Conservation (phyloP, 495 filamentous ascomycete species). For the Tuber brumale region DNA sequence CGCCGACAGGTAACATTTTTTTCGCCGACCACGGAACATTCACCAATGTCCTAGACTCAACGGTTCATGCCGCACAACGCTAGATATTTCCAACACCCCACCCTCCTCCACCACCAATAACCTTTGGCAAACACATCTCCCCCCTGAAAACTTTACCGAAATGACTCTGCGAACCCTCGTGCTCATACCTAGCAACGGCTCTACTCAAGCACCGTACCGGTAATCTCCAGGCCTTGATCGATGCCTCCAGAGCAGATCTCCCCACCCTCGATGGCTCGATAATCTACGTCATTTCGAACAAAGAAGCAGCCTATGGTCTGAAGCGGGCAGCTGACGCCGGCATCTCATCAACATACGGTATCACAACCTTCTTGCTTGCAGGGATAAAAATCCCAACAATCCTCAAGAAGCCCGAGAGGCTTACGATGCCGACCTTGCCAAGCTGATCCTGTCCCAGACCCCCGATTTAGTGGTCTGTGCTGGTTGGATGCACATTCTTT, state of each 20-base stretch:
- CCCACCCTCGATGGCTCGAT: constrained; percentile 58
- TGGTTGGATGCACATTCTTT: constrained; percentile 70
- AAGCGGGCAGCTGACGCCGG: constrained; percentile 60
- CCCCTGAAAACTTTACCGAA: neutral
- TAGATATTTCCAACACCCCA: no score
- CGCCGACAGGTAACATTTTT: no score
- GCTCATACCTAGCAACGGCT: constrained; percentile 72
- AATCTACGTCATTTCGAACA: constrained; percentile 73
- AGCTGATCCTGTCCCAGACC: constrained; percentile 54
- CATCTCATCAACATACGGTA: constrained; percentile 78
- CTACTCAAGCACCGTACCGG: no score
- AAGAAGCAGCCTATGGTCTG: constrained; percentile 70
- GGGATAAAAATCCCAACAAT: constrained; percentile 49
- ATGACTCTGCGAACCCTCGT: constrained; percentile 49
- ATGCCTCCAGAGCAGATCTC: constrained; percentile 50
- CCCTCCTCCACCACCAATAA: neutral
- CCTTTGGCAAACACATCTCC: neutral
- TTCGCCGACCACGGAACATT: no score
- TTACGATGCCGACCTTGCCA: constrained; percentile 77
- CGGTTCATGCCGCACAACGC: no score
- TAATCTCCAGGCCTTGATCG: constrained; percentile 89
- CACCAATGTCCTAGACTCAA: no score
- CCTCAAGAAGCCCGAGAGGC: constrained; percentile 53
- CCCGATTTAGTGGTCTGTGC: constrained; percentile 66
- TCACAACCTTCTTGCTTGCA: constrained; percentile 70